Percentiles rank a stretch among this genome's conserved stretches.
Conservation (phyloP, 2,329 filamentous ascomycete species). For the Pseudogymnoascus sp. region DNA sequence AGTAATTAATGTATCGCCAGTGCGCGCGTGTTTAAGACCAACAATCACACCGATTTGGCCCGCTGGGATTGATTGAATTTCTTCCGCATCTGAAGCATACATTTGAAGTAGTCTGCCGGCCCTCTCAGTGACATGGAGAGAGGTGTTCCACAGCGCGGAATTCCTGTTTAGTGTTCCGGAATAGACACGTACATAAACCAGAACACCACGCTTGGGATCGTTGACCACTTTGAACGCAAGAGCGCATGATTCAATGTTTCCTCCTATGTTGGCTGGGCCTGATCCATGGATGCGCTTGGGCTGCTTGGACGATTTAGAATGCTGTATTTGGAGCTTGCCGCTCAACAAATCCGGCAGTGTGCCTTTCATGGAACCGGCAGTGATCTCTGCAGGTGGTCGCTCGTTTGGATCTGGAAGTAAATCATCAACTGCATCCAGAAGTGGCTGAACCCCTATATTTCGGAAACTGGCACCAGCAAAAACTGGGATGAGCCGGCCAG, state of each 20-base stretch:
- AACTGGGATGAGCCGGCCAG: slow-evolving; percentile 70
- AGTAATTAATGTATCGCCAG: slow-evolving; percentile 81
- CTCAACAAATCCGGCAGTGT: slow-evolving; percentile 41
- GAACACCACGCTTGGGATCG: slow-evolving; percentile 72
- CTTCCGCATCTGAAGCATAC: slow-evolving; percentile 78
- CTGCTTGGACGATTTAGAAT: slow-evolving; percentile 26
- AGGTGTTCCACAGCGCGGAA: slow-evolving; percentile 76
- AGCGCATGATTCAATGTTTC: slow-evolving; percentile 53
- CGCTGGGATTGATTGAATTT: slow-evolving; percentile 68
- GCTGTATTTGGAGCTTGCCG: slow-evolving; percentile 35
- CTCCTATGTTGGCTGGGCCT: slow-evolving; percentile 24
- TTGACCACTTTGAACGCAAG: slow-evolving; percentile 89
- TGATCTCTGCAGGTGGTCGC: slow-evolving; percentile 69
- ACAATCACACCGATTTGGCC: slow-evolving; percentile 93
- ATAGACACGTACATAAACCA: slow-evolving; percentile 90
- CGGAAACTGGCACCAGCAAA: slow-evolving; percentile 89
- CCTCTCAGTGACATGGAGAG: slow-evolving; percentile 67
- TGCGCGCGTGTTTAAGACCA: slow-evolving; percentile 82
- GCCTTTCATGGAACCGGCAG: slow-evolving; percentile 49
- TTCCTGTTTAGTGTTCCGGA: slow-evolving; percentile 70
- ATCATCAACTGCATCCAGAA: slow-evolving; percentile 81
- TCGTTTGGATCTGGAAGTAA: slow-evolving; percentile 78
- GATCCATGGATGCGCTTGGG: slow-evolving; percentile 19
- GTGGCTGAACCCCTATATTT: slow-evolving; percentile 86
- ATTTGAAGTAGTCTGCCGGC: slow-evolving; percentile 78